phyloP scores from a whole-genome alignment of 2,329 filamentous ascomycete species.

The Cylindrodendrum hubeiense region DNA sequence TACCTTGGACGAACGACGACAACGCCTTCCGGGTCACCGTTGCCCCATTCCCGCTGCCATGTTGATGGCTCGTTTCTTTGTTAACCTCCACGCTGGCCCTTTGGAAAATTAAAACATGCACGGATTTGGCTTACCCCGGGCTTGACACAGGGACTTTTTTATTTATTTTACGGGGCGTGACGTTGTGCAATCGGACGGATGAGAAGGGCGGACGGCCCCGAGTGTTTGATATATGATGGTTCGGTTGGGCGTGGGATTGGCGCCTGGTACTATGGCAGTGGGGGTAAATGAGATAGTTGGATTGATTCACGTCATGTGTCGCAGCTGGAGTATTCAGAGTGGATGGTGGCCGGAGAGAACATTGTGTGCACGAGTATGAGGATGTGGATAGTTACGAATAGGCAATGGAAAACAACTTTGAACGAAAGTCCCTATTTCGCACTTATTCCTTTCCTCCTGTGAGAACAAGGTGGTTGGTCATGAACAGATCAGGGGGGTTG shows the following conservation, averaged over 20 bases:
- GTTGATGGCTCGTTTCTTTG: conserved; percentile 1
- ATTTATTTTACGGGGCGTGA: neutral
- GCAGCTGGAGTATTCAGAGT: neutral
- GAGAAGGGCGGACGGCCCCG: neutral
- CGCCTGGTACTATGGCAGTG: neutral
- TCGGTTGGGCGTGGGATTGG: conserved; percentile 1
- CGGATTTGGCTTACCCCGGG: conserved; percentile 25
- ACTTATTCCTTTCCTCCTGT: neutral
- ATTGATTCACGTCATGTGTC: conserved; percentile 6
- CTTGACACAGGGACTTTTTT: neutral
- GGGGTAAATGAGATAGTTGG: conserved; percentile 13
- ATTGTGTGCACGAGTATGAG: neutral
- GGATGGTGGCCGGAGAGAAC: neutral
- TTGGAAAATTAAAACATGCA: conserved; percentile 37
- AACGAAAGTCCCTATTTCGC: neutral
- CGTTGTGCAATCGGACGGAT: neutral
- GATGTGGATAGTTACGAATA: conserved; percentile 10
- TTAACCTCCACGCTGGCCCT: conserved; percentile 10
- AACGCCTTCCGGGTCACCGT: conserved; percentile 2
- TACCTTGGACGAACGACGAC: conserved; percentile 1
- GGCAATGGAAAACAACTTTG: conserved; percentile 12
- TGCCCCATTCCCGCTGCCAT: neutral
- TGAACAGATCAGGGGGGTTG: no score
- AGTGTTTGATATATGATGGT: conserved; percentile 29
- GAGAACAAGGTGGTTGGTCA: neutral